These are phyloP conservation scores for Rhizophagus prolifer DNA, from an alignment of 192 early-diverging fungal genomes.

Conservation along the genomic window DNA sequence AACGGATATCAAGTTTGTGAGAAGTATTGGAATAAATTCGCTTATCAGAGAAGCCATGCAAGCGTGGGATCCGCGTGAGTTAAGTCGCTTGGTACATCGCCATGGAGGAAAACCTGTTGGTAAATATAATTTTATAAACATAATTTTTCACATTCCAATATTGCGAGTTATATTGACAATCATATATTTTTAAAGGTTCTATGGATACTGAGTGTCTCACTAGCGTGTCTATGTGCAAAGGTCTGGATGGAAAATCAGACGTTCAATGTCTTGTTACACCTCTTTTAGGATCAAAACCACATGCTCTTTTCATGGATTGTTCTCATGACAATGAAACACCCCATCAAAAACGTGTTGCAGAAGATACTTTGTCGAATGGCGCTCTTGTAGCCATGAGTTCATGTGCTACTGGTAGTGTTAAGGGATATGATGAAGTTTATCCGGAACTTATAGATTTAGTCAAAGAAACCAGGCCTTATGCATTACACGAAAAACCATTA, in stretches of 20 bases:
- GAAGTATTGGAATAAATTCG: constrained; percentile 91
- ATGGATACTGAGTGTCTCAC: constrained; percentile 72
- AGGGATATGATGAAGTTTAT: constrained; percentile 95
- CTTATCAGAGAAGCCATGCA: constrained; percentile 98
- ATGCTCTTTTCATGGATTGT: constrained; percentile 98
- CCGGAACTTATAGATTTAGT: constrained; percentile 88
- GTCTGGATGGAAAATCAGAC: constrained; percentile 42
- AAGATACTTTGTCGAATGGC: constrained; percentile 89
- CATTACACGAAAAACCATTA: constrained; percentile 54
- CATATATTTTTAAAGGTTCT: constrained; percentile 48
- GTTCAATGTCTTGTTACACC: constrained; percentile 61
- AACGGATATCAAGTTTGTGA: constrained; percentile 90
- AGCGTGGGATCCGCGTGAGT: constrained; percentile 89
- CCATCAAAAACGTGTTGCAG: constrained; percentile 82
- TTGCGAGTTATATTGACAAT: neutral
- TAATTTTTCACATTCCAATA: too few relatives aligned
- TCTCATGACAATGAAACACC: constrained; percentile 99
- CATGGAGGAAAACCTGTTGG: constrained; percentile 92
- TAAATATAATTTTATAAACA: constrained; percentile 25
- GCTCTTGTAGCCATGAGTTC: constrained; percentile 87
- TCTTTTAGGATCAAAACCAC: constrained; percentile 76
- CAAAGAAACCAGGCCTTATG: constrained; percentile 79
- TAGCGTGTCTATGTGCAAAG: constrained; percentile 39
- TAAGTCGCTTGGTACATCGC: constrained; percentile 86
- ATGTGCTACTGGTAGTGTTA: constrained; percentile 93